Evolutionary conservation across 2,329 filamentous ascomycete genomes (phyloP), one percentile per base, ranked within the genome.

Genomic region (Orbilia ellipsospora): DNA sequence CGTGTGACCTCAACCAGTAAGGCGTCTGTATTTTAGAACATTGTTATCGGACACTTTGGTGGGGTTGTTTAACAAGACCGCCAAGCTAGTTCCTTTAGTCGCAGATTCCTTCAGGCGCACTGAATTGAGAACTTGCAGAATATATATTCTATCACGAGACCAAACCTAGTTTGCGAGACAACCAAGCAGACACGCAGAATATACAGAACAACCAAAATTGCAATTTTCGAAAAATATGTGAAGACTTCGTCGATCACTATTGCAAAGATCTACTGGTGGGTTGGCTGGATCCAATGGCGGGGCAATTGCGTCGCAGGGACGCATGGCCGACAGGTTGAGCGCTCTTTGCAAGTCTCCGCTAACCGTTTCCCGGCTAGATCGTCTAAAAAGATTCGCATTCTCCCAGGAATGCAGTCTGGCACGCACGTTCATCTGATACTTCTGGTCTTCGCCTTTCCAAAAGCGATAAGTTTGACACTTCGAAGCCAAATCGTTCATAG

Each of bases 51-150:
- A 60, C 69, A 73, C 69, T 73, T 73, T 73, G 69, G 69, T 62
- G 69, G 69, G 67, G 69, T 23, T 73, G 69, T 62, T 73, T 73
- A 73, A 73, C 69, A 62, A 73, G 69, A 62, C 69, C 67, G 69
- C 69, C 67, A 73, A 73, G 69, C 69, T 73, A 56, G 69, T 73
- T 67, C 56, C 69, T 67, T 73, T 62, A 62, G 69, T 18, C 18
- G 48, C 40, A 50, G n/a, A n/a, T n/a, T n/a, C n/a, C 69, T 67
- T 73, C 69, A 62, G 69, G 40, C 18, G 48, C 40, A 50, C 8
- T 2, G 7, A 48, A 48, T n/a, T 13, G 23, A 23, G 23, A 23
- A 23, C 23, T 23, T 23, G 23, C 23, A 4, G 23, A 23, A 2
- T 23, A 23, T 2, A 2, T 23, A 23, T 23, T 23, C 4, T 23